phyloP scores from a whole-genome alignment of 805 yeast genomes.

The Cyberlindnera bimundalis region DNA sequence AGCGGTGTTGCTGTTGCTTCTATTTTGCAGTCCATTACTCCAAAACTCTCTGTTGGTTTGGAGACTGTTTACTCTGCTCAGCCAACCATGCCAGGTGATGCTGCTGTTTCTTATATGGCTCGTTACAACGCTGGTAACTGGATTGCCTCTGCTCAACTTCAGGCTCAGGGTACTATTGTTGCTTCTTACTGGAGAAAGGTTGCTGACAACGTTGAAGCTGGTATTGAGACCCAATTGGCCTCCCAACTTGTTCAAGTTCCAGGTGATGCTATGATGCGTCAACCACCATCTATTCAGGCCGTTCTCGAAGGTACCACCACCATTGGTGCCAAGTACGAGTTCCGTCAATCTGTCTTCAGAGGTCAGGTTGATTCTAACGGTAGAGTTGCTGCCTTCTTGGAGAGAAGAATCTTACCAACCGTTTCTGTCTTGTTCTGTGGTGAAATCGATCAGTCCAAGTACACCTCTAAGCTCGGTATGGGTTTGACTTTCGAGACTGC shows the following conservation, averaged over 20 bases:
- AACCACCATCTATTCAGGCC: slow-evolving; percentile 79
- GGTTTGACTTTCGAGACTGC: slow-evolving; percentile 96
- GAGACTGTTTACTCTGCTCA: slow-evolving; percentile 85
- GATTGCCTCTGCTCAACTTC: slow-evolving; percentile 92
- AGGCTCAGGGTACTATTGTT: slow-evolving; percentile 85
- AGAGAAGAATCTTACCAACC: slow-evolving; percentile 90
- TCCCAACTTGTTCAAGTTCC: slow-evolving; percentile 73
- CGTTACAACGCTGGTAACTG: slow-evolving; percentile 87
- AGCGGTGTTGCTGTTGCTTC: slow-evolving; percentile 93
- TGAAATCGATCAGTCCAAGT: slow-evolving; percentile 84
- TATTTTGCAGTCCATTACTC: slow-evolving; percentile 82
- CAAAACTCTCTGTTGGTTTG: slow-evolving; percentile 81
- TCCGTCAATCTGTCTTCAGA: slow-evolving; percentile 92
- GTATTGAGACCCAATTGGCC: slow-evolving; percentile 80
- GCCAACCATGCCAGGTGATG: slow-evolving; percentile 80
- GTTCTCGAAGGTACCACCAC: slow-evolving; percentile 89
- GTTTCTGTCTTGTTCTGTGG: slow-evolving; percentile 85
- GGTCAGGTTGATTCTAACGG: slow-evolving; percentile 92
- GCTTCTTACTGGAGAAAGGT: slow-evolving; percentile 95
- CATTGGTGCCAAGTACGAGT: slow-evolving; percentile 95
- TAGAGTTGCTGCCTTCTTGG: slow-evolving; percentile 86
- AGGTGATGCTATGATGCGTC: slow-evolving; percentile 65
- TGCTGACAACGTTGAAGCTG: slow-evolving; percentile 91
- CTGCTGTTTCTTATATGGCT: slow-evolving; percentile 84
- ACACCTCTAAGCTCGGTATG: slow-evolving; percentile 79